Percentiles rank a stretch among this genome's conserved stretches.
Conservation (phyloP, 306 rosid genomes). For the Mimosa pudica region DNA sequence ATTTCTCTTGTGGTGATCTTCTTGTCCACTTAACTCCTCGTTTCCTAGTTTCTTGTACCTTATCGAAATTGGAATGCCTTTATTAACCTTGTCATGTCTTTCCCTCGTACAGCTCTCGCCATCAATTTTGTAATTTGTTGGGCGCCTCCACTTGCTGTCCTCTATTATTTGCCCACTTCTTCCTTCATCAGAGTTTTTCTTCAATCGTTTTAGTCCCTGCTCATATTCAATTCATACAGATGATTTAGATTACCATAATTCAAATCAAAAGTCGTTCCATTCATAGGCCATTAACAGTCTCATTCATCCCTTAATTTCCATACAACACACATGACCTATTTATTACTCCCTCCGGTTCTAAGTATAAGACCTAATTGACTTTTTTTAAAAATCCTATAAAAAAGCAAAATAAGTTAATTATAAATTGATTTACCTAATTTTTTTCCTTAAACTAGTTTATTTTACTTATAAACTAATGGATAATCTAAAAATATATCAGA, state of each 20-base stretch:
- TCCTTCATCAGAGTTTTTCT: conserved; percentile 64
- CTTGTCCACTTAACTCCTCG: conserved; percentile 59
- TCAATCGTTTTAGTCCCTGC: conserved; percentile 83
- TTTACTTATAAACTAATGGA: no score
- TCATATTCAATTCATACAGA: conserved; percentile 20
- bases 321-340: background rate
- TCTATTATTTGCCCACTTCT: conserved; percentile 49
- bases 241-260: background rate
- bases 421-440: no score
- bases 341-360: no score
- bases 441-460: no score
- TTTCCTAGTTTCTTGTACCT: conserved; percentile 63
- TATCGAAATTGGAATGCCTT: conserved; percentile 61
- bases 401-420: no score
- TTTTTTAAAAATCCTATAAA: no score
- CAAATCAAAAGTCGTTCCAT: background rate
- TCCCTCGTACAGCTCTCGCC: conserved; percentile 43
- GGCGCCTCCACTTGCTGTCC: conserved; percentile 43
- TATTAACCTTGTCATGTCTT: conserved; percentile 55
- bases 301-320: background rate
- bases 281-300: background rate
- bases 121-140: conserved; percentile 44
- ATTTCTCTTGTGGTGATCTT: conserved; percentile 62
- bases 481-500: no score
- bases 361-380: no score